A percentile compares a stretch with the other conserved stretches of the same genome.
Evolutionary conservation across 148 eudicot genomes (phyloP).

Genomic region (Cornus kousa): DNA sequence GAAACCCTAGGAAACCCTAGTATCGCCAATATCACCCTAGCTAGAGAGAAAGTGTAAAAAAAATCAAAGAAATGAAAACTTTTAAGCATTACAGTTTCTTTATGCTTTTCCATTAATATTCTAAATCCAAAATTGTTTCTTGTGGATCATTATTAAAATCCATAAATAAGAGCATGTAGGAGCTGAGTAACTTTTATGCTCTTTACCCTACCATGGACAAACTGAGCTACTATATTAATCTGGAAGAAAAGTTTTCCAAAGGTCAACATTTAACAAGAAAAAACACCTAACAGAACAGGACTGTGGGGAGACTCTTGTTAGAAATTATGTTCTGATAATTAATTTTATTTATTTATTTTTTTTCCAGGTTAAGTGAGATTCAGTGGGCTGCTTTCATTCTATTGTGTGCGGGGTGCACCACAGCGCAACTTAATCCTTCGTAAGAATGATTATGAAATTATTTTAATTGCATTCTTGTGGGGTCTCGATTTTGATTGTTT

Average conservation of each 20-base stretch:
- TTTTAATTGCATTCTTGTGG: slow-evolving; percentile 1
- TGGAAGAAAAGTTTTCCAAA: neutral
- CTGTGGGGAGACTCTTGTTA: neutral
- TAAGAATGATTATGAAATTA: slow-evolving; percentile 32
- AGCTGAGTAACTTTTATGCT: neutral
- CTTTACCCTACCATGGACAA: neutral
- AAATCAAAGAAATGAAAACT: neutral
- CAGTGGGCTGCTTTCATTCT: slow-evolving; percentile 99
- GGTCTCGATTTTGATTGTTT: neutral
- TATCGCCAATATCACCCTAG: no score
- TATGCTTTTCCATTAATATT: neutral
- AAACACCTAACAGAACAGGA: neutral
- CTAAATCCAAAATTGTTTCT: neutral
- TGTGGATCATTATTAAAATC: neutral
- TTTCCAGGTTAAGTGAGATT: slow-evolving; percentile 85
- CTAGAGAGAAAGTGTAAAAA: no score
- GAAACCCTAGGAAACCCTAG: no score
- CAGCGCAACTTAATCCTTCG: slow-evolving; percentile 95
- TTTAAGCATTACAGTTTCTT: neutral
- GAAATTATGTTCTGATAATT: slow-evolving; percentile 11
- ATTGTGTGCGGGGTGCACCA: slow-evolving; percentile 96
- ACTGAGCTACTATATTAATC: neutral
- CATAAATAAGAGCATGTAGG: neutral
- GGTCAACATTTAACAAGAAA: neutral
- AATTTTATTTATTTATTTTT: slow-evolving; percentile 2